Base-by-base conservation (phyloP, 2,329 filamentous ascomycete species). In the Xylaria sp. region DNA sequence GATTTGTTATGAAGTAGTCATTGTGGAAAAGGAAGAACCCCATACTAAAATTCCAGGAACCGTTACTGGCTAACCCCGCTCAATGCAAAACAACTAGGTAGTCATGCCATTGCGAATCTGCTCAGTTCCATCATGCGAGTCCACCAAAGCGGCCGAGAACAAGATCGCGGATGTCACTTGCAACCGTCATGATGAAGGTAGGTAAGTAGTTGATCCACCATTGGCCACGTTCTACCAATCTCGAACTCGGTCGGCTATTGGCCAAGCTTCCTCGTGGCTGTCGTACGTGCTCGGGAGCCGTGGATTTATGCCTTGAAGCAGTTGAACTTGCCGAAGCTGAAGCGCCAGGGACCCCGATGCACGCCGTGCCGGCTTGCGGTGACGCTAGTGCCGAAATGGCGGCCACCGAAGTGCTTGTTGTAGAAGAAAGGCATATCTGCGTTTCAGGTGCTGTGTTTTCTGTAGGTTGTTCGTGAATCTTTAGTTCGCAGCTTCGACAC, bases 351-450 rank as follows among this genome's bases (percentile, higher is more conserved):
- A 2, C 79, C 79, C 9, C 76, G 74, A 45, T 72, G 76, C 7
- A 81, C 68, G 42, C 79, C 79, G 57, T 78, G 68, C 9, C 71
- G 72, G 64, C 76, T 72, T 18, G 75, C 76, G 29, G 72, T 70
- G 48, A 82, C 69, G 63, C 70, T 79, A 29, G 79, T 81, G 58
- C 79, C 79, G 59, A 81, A 76, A 62, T 78, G 78, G 29, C 74
- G 74, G 48, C 74, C 73, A 58, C 79, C 79, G 58, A 82, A 48
- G 45, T 68, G 66, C 61, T 78, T 80, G 49, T 69, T 69, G 63
- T 75, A 80, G 67, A 76, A 78, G 52, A 82, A 67, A 52, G 74
- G 76, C 78, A 81, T 81, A 13, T 13, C 29, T 34, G 29, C 39
- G 41, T 54, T 20, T 19, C 7, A 29, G n/a, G 11, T 42, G 37